Percentiles rank a stretch among this genome's conserved stretches.
Evolutionary conservation across 352 stramenopile species (phyloP).

Genomic region (Phytophthora tubulina): DNA sequence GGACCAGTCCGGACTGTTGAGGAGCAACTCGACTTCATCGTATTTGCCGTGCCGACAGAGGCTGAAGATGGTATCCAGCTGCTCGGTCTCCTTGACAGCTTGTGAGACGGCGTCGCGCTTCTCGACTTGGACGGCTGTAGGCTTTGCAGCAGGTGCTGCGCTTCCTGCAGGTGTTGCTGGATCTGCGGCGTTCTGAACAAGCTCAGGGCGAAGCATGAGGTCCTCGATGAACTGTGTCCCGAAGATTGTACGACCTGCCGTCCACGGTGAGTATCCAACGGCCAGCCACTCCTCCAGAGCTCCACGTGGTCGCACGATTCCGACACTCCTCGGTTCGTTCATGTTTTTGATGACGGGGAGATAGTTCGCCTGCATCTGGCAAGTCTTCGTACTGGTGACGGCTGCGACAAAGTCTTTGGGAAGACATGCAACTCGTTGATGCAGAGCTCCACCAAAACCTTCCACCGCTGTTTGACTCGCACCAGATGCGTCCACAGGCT

Average conservation of each 20-base stretch:
- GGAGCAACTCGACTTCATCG: constrained; percentile 84
- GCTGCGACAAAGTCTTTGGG: constrained; percentile 74
- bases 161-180: background rate
- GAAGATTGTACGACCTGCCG: constrained; percentile 70
- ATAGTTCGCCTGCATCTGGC: constrained; percentile 84
- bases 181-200: constrained; percentile 38
- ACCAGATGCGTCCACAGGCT: constrained; percentile 58
- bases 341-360: constrained; percentile 79
- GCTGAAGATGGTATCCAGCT: constrained; percentile 93
- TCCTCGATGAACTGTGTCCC: constrained; percentile 71
- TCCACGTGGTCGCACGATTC: constrained; percentile 85
- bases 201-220: constrained; percentile 66
- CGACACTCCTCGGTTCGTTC: constrained; percentile 88
- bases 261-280: constrained; percentile 94
- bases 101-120: constrained; percentile 83
- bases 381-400: constrained; percentile 78
- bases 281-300: constrained; percentile 92
- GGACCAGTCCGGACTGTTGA: constrained; percentile 92
- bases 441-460: constrained; percentile 61
- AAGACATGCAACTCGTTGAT: constrained; percentile 74
- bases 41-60: constrained; percentile 93
- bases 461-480: constrained; percentile 78
- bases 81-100: constrained; percentile 83
- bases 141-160: constrained; percentile 9
- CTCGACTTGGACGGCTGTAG: constrained; percentile 37